Evolutionary conservation across 768 basidiomycete species (phyloP), one percentile per base, ranked within the genome.

Genomic region (Suillus variegatus): DNA sequence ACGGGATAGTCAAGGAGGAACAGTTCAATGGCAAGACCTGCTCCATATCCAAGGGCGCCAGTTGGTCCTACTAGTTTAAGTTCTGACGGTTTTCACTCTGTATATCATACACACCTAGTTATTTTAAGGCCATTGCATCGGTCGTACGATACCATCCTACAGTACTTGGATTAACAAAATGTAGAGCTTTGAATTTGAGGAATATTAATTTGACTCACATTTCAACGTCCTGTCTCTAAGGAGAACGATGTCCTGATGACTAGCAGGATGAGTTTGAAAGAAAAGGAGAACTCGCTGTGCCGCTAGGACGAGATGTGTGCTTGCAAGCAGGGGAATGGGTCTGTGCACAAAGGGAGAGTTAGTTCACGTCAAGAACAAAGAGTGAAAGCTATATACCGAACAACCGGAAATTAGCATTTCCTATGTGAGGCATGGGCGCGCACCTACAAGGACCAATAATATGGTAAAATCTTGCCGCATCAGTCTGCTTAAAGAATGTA

Each of bases 11-110:
- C 77, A 81, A 64, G 82, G 84, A 38, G 81, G 79, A 46, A 75
- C 81, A 20, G 82, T 87, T 60, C 88, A 90, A 75, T 82, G 91
- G 80, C 83, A 87, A 44, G 85, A 90, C 61, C 84, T 84, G 36
- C 65, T 76, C 66, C 75, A 78, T 54, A 63, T 76, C 22, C 75
- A 76, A 63, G 76, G 75, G 18, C 72, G 73, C 63, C 52, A 65
- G 52, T 68, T 69, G 6, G 72, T 76, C 56, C 69, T 77, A 32
- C 68, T 79, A 14, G 74, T 76, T 49, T 76, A 67, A 78, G 38
- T 32, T 22, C 28, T 43, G 25, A 60, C 28, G 7, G 28, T 14
- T 41, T 32, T 40, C 61, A 36, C 22, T 58, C 6, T 9, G 32
- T 32, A 32, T 32, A 32, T 1, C 32, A 32, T 32, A 63, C 62